A percentile compares a stretch with the other conserved stretches of the same genome.
These are phyloP conservation scores for Backusella psychrophila DNA, from an alignment of 192 early-diverging fungal genomes.

Conservation along the genomic window DNA sequence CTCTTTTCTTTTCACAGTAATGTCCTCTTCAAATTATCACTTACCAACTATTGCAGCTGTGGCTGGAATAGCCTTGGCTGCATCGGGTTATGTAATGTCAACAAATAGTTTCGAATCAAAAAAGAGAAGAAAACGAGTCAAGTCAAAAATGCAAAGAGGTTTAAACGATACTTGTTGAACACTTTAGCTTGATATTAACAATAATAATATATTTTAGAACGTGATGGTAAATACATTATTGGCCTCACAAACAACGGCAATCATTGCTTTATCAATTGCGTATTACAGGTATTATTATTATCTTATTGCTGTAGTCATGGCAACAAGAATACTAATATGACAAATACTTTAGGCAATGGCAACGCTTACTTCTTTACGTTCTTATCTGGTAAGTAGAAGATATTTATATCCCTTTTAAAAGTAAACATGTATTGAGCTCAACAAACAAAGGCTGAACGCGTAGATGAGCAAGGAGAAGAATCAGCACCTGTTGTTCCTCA, in stretches of 20 bases:
- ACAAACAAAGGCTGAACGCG: constrained; percentile 32
- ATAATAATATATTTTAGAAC: constrained; percentile 19
- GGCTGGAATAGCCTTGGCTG: constrained; percentile 36
- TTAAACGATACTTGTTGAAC: not conserved
- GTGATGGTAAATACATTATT: constrained; percentile 40
- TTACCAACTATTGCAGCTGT: constrained; percentile 35
- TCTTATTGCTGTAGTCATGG: not conserved
- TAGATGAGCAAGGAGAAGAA: constrained; percentile 41
- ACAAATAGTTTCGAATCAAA: constrained; percentile 12
- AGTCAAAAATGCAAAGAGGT: constrained; percentile 28
- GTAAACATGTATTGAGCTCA: not conserved
- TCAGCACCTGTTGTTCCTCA: constrained; percentile 21
- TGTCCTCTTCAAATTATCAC: constrained; percentile 31
- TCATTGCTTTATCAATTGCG: constrained; percentile 91
- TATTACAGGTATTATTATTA: constrained; percentile 64
- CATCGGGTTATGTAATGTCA: constrained; percentile 24
- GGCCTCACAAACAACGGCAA: constrained; percentile 88
- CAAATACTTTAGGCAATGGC: constrained; percentile 26
- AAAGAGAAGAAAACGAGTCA: constrained; percentile 27
- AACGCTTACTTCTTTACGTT: constrained; percentile 28
- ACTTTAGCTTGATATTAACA: too few species aligned
- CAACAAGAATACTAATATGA: not conserved
- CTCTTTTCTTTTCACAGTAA: not conserved
- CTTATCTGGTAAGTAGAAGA: constrained; percentile 26
- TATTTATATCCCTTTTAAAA: not conserved